Base-by-base conservation (phyloP, 202 grass and related monocot species). In the Zoysia matrella region DNA sequence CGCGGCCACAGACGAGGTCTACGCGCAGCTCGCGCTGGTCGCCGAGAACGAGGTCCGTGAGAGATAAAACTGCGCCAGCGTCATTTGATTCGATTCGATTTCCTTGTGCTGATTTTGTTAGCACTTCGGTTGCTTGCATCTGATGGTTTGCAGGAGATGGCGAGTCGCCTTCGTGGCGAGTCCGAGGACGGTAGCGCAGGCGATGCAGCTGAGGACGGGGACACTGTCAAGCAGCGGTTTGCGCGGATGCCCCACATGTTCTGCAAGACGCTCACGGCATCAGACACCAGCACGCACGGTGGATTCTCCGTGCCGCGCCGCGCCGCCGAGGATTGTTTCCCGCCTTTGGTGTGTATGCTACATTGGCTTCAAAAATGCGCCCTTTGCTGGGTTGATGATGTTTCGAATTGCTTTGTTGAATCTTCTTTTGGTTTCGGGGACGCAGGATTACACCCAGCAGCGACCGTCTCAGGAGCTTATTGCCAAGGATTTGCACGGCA, bases 251-350 rank as follows among this genome's bases (percentile, higher is more conserved):
- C 91, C 52, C 97, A 99, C 73, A 99, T 99, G 97, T 99, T 99
- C 90, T 99, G 97, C 86, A 99, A 99, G 91, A 99, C 93, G 47
- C 86, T 99, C 36, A 99, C 93, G 22, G 93, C 97, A 6, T 99
- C 93, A 6, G 93, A 99, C 85, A 99, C 93, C 46, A 99, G 97
- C 78, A 99, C 97, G 66, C 97, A 99, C 77, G 97, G 93, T 36
- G 97, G 97, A 8, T 99, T 99, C 88, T 99, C 97, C 36, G 93
- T 99, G 54, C 93, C 97, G 63, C 93, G 97, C 69, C 91, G 91
- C 61, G 97, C 97, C 42, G 97, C 93, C 41, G 93, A 99, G 89
- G 93, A 99, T 65, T 99, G 97, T 82, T 99, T 99, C 84, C 93
- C 92, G 64, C 95, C 95, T 7, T 82, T 98, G 90, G 92, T 98